These are phyloP conservation scores for Penicillium lagena DNA, from an alignment of 495 filamentous ascomycete genomes.

Conservation along the genomic window DNA sequence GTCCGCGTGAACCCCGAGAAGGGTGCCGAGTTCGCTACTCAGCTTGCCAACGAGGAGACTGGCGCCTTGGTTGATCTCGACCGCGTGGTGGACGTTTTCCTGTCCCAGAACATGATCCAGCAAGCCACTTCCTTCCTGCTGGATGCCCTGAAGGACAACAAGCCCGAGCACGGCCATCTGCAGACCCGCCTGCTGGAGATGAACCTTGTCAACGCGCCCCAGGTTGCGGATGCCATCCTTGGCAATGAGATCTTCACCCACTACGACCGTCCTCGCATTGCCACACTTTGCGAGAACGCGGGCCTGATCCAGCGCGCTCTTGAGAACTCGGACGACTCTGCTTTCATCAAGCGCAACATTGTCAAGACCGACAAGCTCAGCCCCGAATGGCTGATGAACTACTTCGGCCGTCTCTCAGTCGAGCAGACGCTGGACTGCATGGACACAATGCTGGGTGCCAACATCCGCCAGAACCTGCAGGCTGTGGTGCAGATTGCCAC, in stretches of 20 bases:
- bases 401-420: conserved; percentile 88
- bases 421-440: conserved; percentile 92
- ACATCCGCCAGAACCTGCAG: conserved; percentile 95
- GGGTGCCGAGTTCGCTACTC: conserved; percentile 85
- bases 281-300: conserved; percentile 85
- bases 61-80: conserved; percentile 88
- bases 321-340: conserved; percentile 88
- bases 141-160: conserved; percentile 88
- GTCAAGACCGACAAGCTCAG: conserved; percentile 74
- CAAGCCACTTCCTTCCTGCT: conserved; percentile 95
- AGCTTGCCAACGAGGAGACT: conserved; percentile 76
- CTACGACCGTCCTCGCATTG: conserved; percentile 85
- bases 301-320: conserved; percentile 81
- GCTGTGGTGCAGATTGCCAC: conserved; percentile 91
- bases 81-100: conserved; percentile 94
- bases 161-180: conserved; percentile 85
- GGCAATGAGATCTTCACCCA: conserved; percentile 96
- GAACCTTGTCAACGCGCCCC: conserved; percentile 93
- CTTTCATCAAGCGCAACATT: conserved; percentile 85
- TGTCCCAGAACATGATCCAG: conserved; percentile 95
- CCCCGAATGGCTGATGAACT: conserved; percentile 83
- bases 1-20: conserved; percentile 89
- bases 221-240: conserved; percentile 95
- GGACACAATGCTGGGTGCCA: conserved; percentile 89
- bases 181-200: conserved; percentile 96